Conservation (phyloP, 352 stramenopile genomes). For the Globisporangium viniferum region DNA sequence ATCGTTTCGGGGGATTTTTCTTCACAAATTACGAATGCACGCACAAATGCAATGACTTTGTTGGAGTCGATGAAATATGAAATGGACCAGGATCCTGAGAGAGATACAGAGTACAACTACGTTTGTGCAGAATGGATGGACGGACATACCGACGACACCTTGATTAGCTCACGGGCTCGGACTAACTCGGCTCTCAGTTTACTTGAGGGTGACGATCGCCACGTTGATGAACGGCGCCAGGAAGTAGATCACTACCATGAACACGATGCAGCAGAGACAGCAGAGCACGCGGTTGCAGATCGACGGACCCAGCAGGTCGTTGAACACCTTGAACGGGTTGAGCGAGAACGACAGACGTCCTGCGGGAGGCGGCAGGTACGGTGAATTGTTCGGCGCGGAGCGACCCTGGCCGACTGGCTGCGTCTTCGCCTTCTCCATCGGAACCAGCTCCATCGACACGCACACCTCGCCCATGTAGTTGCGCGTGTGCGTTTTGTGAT, state of each 20-base stretch:
- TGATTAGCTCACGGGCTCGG: neutral
- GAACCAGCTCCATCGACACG: constrained; percentile 86
- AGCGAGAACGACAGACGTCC: constrained; percentile 89
- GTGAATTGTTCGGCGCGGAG: constrained; percentile 90
- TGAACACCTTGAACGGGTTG: constrained; percentile 90
- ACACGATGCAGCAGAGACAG: constrained; percentile 81
- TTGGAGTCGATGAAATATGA: no score
- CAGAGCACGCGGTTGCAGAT: constrained; percentile 85
- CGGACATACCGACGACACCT: neutral
- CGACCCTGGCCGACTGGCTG: constrained; percentile 81
- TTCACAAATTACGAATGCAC: neutral
- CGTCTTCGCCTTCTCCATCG: constrained; percentile 78
- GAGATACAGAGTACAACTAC: neutral
- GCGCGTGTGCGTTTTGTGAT: constrained; percentile 78
- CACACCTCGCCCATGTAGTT: constrained; percentile 87
- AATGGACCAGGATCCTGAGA: neutral
- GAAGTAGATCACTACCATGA: constrained; percentile 87
- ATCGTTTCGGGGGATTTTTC: neutral
- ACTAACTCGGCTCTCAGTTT: neutral
- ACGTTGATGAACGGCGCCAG: constrained; percentile 84
- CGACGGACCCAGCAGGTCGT: constrained; percentile 81
- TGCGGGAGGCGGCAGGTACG: constrained; percentile 87
- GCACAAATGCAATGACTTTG: neutral
- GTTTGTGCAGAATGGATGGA: neutral
- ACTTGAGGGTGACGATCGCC: constrained; percentile 69